Conservation (phyloP, 345 rosid genomes). For the Brassica incana region DNA sequence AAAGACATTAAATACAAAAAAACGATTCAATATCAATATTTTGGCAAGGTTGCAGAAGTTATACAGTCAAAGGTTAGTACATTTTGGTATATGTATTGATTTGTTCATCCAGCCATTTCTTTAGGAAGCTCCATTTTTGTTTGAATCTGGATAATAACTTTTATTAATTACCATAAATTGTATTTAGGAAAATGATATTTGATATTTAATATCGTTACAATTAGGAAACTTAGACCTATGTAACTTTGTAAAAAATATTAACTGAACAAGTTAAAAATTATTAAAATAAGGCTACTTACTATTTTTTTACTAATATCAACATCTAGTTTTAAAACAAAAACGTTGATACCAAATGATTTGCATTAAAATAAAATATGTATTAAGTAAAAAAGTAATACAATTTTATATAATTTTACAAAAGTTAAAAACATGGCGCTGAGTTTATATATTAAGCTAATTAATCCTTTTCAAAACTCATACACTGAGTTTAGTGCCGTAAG, state of each 20-base stretch:
- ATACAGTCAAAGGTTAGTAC: not conserved
- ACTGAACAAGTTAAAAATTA: not conserved
- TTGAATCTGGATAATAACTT: not conserved
- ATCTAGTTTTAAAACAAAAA: too few species aligned
- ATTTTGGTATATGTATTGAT: not conserved
- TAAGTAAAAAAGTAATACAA: not conserved
- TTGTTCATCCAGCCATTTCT: not conserved
- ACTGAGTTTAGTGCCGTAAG: not conserved
- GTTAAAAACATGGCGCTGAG: not conserved
- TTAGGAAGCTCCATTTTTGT: not conserved
- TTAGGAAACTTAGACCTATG: not conserved
- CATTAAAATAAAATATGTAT: not conserved
- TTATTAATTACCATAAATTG: not conserved
- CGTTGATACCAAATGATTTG: not conserved
- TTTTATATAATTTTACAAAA: not conserved
- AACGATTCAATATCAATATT: not conserved
- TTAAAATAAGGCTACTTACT: not conserved
- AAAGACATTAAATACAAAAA: not conserved
- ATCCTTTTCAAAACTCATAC: not conserved
- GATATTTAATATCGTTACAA: not conserved
- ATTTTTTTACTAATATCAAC: too few species aligned
- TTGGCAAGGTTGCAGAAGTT: constrained; percentile 39
- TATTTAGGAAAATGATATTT: not conserved
- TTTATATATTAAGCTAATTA: not conserved
- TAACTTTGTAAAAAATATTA: not conserved